phyloP scores from a whole-genome alignment of 2,329 filamentous ascomycete species.

The Ophiostoma triangulosporum region DNA sequence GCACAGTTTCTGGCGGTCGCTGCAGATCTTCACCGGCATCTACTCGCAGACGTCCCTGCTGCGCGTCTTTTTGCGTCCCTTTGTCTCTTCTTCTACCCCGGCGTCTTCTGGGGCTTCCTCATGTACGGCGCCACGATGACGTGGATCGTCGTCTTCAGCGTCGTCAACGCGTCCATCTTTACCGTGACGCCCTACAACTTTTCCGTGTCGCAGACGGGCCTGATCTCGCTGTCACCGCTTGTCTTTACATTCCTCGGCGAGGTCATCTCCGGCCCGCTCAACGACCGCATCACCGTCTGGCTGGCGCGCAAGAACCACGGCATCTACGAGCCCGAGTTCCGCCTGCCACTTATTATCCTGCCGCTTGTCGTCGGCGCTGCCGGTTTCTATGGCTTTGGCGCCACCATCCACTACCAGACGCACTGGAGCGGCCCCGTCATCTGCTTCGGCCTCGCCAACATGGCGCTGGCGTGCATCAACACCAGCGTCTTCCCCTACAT shows the following conservation, averaged over 20 bases:
- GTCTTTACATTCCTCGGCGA: conserved; percentile 32
- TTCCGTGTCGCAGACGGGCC: conserved; percentile 31
- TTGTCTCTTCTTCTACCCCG: conserved; percentile 37
- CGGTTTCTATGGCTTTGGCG: conserved; percentile 35
- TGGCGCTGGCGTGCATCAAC: conserved; percentile 31
- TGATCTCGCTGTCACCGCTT: conserved; percentile 37
- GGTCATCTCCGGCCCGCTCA: conserved; percentile 30
- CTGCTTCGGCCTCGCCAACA: conserved; percentile 34
- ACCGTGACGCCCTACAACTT: conserved; percentile 37
- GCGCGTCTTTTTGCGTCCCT: conserved; percentile 29
- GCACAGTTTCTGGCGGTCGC: conserved; percentile 20
- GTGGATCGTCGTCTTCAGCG: conserved; percentile 28
- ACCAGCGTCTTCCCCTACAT: conserved; percentile 38
- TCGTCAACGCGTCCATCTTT: conserved; percentile 37
- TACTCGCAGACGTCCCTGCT: conserved; percentile 25
- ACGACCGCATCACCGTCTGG: conserved; percentile 30
- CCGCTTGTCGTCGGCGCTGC: conserved; percentile 27
- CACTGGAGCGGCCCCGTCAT: conserved; percentile 35
- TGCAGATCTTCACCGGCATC: conserved; percentile 23
- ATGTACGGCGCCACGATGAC: conserved; percentile 27
- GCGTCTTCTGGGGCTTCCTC: conserved; percentile 35
- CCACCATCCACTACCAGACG: conserved; percentile 29
- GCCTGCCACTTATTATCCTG: conserved; percentile 28
- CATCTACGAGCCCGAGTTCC: conserved; percentile 41
- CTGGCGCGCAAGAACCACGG: conserved; percentile 35